Evolutionary conservation across 2,329 filamentous ascomycete species (phyloP).

Genomic region (Exserohilum turcica): DNA sequence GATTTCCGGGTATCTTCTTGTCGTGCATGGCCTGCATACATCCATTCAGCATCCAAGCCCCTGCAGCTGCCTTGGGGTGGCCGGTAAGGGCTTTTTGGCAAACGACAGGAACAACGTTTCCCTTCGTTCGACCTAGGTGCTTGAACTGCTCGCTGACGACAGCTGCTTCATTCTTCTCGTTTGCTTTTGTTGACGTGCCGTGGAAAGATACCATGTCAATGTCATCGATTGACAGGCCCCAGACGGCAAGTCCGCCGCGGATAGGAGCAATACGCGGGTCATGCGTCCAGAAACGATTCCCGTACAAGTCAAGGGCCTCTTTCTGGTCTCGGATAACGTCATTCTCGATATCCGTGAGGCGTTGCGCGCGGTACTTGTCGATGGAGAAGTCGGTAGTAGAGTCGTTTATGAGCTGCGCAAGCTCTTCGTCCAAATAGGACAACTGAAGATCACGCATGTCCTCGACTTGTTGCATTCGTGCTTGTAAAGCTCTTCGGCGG

Average conservation of each 20-base stretch:
- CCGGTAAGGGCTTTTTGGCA: constrained; percentile 99
- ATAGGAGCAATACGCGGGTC: constrained; percentile 92
- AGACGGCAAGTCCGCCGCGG: constrained; percentile 92
- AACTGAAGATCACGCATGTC: constrained; percentile 57
- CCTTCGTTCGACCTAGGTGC: constrained; percentile 93
- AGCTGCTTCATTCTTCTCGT: constrained; percentile 99
- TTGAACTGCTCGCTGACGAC: constrained; percentile 95
- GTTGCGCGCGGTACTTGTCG: constrained; percentile 82
- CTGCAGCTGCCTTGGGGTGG: constrained; percentile 98
- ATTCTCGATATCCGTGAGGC: constrained; percentile 81
- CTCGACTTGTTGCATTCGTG: too few species aligned
- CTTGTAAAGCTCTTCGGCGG: constrained; percentile 62
- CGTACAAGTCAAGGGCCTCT: constrained; percentile 87
- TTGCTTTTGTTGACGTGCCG: constrained; percentile 96
- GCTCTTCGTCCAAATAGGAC: constrained; percentile 89
- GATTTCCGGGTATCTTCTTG: constrained; percentile 93
- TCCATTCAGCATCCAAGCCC: constrained; percentile 99
- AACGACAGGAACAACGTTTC: constrained; percentile 92
- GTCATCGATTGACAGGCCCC: constrained; percentile 97
- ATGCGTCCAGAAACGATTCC: constrained; percentile 99
- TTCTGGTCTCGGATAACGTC: constrained; percentile 90
- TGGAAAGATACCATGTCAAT: constrained; percentile 96
- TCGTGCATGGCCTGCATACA: constrained; percentile 93
- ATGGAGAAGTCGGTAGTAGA: constrained; percentile 76
- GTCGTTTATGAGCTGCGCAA: constrained; percentile 77